These are phyloP conservation scores for Saccharomycopsis schoenii DNA, from an alignment of 805 yeast genomes.

Conservation along the genomic window DNA sequence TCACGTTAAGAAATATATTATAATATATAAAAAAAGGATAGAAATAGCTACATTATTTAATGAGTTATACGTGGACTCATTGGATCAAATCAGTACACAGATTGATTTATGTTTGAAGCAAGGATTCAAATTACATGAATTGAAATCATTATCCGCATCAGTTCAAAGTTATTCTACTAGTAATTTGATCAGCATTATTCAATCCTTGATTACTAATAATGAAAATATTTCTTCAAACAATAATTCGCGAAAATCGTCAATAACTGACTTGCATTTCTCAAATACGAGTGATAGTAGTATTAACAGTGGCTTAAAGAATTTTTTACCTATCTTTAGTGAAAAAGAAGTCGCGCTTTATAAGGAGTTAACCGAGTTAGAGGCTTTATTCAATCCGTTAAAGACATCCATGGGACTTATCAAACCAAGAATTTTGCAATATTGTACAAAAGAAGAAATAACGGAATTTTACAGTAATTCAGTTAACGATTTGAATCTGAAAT, in stretches of 20 bases:
- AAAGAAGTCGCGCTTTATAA: conserved; percentile 22
- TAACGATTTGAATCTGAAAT: conserved; percentile 28
- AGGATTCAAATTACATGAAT: conserved; percentile 21
- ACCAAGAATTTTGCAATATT: conserved; percentile 27
- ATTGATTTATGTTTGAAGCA: conserved; percentile 21
- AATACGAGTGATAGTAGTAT: background rate
- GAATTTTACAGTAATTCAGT: conserved; percentile 19
- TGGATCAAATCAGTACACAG: conserved; percentile 27
- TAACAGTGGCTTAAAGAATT: background rate
- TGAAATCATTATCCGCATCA: conserved; percentile 20
- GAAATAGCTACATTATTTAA: conserved; percentile 26
- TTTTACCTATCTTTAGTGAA: conserved; percentile 14
- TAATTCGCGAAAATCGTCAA: background rate
- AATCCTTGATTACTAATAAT: background rate
- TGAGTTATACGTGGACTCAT: conserved; percentile 25
- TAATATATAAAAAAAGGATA: conserved; percentile 21
- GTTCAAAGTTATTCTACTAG: background rate
- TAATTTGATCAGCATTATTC: background rate
- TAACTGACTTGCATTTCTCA: background rate
- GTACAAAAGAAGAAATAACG: conserved; percentile 13
- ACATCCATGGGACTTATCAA: conserved; percentile 31
- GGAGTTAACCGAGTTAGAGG: conserved; percentile 24
- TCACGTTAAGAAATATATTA: conserved; percentile 21
- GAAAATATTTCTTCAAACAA: background rate
- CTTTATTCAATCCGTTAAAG: conserved; percentile 26